Base-by-base conservation (phyloP, 139 green algal species). In the Pycnococcus provasolii region DNA sequence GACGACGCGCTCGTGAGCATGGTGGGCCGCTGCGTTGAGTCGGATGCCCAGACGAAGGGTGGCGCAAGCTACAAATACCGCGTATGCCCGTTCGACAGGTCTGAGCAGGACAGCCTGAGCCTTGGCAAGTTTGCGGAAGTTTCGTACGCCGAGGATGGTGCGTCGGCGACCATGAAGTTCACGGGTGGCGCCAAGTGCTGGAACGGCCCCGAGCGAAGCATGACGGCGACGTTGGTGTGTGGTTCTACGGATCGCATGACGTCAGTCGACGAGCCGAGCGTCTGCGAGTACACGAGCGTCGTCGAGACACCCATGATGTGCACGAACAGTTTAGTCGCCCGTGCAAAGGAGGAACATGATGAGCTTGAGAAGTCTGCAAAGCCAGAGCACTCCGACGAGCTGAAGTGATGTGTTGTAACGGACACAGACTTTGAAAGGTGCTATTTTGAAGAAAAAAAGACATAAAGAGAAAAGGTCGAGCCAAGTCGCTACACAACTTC, bases 81-180 rank as follows among this genome's bases (percentile, higher is more conserved):
- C 51, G 67, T 90, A 3, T 95, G 89, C 77, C 80, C 84, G 57
- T 96, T 88, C 68, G 71, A 75, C 37, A 4, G 58, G 7, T 40
- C 70, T 1, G 48, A 66, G 9, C 70, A 76, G 53, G 58, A 73
- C 46, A 78, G 42, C 64, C 65, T 78, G 8, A 81, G 47, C 43
- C 76, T 96, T 41, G 89, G 89, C 41, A 76, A 41, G 15, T 92
- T 77, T 76, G 45, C 65, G 26, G 81, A 81, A 13, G 83, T 90
- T n/a, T 64, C 72, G 26, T 53, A 74, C 2, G 63, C 72, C 50
- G 76, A 79, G 26, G 26, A 26, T 26, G 26, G 26, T 26, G 26
- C 26, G 26, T 26, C 26, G 13, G 15, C 43, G 48, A 60, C 42
- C 41, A 76, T 91, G 66, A 44, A 55, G 1, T 87, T 89, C 58